Evolutionary conservation across 495 filamentous ascomycete species (phyloP).

Genomic region (Penicillium coprophilum): DNA sequence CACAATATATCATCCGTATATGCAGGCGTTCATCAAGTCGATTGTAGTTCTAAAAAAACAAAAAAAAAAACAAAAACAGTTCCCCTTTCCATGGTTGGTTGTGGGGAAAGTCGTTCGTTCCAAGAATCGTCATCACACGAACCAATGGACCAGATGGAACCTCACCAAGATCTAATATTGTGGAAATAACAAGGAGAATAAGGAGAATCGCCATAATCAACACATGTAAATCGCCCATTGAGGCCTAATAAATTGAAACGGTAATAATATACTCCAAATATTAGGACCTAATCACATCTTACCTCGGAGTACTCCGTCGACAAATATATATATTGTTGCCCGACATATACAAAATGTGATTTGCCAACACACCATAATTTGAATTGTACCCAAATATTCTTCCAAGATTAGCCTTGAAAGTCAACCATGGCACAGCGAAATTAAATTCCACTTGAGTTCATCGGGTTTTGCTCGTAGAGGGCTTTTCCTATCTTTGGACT

Average conservation of each 20-base stretch:
- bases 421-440: constrained; percentile 21
- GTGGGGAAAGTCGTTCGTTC: constrained; percentile 24
- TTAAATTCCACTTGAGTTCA: constrained; percentile 2
- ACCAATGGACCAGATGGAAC: constrained; percentile 22
- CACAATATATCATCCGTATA: too few relatives aligned
- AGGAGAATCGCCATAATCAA: background rate
- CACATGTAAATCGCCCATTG: background rate
- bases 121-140: constrained; percentile 11
- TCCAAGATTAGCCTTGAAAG: background rate
- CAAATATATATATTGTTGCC: constrained; percentile 15
- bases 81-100: background rate
- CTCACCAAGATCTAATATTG: constrained; percentile 2
- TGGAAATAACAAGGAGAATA: background rate
- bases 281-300: too few relatives aligned
- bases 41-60: too few relatives aligned
- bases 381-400: too few relatives aligned
- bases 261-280: background rate
- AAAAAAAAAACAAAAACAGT: too few relatives aligned
- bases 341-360: constrained; percentile 1
- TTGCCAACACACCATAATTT: constrained; percentile 24
- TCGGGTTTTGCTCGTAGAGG: background rate
- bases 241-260: background rate
- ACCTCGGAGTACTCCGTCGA: too few relatives aligned
- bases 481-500: background rate
- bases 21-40: too few relatives aligned